Evolutionary conservation across 2,329 filamentous ascomycete genomes (phyloP).

Genomic region (Didymella pinodella): DNA sequence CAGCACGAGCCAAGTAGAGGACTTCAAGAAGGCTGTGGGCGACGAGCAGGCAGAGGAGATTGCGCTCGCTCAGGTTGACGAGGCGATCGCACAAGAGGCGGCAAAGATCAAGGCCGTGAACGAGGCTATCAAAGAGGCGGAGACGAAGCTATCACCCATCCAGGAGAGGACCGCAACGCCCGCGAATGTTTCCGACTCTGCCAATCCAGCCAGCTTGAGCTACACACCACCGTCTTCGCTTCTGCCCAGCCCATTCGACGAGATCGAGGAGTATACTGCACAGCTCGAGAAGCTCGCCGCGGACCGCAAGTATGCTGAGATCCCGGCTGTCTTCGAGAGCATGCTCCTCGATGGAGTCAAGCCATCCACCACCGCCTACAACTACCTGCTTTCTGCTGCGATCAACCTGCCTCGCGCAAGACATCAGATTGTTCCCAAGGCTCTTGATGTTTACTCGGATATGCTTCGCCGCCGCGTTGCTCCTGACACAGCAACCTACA

Average conservation of each 20-base stretch:
- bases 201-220: slow-evolving; percentile 38
- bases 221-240: slow-evolving; percentile 56
- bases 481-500: slow-evolving; percentile 86
- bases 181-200: slow-evolving; percentile 41
- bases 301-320: slow-evolving; percentile 79
- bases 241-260: slow-evolving; percentile 67
- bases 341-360: slow-evolving; percentile 84
- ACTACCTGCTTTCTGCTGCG: slow-evolving; percentile 83
- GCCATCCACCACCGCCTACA: slow-evolving; percentile 88
- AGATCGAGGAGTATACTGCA: slow-evolving; percentile 75
- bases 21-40: slow-evolving; percentile 64
- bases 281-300: slow-evolving; percentile 79
- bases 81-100: slow-evolving; percentile 81
- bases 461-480: slow-evolving; percentile 87
- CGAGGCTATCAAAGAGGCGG: slow-evolving; percentile 47
- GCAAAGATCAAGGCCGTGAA: slow-evolving; percentile 64
- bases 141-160: slow-evolving; percentile 41
- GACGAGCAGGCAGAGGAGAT: slow-evolving; percentile 58
- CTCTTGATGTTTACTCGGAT: slow-evolving; percentile 92
- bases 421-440: slow-evolving; percentile 87
- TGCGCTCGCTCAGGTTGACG: slow-evolving; percentile 82
- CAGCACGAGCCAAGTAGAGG: slow-evolving; percentile 65
- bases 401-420: slow-evolving; percentile 81
- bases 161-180: slow-evolving; percentile 45
- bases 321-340: slow-evolving; percentile 88